Conservation (phyloP, 2,329 filamentous ascomycete species). For the Stemphylium vesicarium region DNA sequence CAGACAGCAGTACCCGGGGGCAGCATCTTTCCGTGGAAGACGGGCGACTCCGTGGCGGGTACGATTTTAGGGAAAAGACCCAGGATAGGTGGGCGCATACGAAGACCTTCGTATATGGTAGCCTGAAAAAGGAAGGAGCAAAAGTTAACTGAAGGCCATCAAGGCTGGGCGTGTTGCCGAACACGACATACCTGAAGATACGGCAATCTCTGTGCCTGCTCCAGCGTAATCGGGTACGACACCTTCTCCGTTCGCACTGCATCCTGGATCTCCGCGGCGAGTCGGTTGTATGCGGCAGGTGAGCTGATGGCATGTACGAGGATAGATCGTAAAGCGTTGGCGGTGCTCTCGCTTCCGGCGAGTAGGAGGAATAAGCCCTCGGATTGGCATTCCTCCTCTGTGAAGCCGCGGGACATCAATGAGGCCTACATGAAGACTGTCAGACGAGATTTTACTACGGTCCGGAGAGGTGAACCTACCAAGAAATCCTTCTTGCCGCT, state of each 20-base stretch:
- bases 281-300: conserved; percentile 8
- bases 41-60: background rate
- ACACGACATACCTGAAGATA: conserved; percentile 16
- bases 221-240: conserved; percentile 10
- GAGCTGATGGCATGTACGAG: conserved; percentile 12
- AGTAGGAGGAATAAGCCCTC: conserved; percentile 14
- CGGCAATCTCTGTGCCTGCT: conserved; percentile 13
- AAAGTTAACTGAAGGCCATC: background rate
- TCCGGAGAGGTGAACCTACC: no score
- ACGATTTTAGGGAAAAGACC: conserved; percentile 5
- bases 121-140: background rate
- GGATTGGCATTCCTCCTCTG: conserved; percentile 9
- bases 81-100: conserved; percentile 23
- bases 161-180: background rate
- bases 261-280: conserved; percentile 12
- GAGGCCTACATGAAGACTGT: background rate
- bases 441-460: no score
- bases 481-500: no score
- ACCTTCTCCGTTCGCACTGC: conserved; percentile 1
- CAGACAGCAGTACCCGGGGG: conserved; percentile 1
- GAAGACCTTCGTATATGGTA: conserved; percentile 36
- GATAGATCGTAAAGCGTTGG: background rate
- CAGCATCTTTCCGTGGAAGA: background rate
- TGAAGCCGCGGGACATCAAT: conserved; percentile 14
- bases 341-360: conserved; percentile 6